These are phyloP conservation scores for Shiraia sp. DNA, from an alignment of 2,329 filamentous ascomycete species.

Conservation along the genomic window DNA sequence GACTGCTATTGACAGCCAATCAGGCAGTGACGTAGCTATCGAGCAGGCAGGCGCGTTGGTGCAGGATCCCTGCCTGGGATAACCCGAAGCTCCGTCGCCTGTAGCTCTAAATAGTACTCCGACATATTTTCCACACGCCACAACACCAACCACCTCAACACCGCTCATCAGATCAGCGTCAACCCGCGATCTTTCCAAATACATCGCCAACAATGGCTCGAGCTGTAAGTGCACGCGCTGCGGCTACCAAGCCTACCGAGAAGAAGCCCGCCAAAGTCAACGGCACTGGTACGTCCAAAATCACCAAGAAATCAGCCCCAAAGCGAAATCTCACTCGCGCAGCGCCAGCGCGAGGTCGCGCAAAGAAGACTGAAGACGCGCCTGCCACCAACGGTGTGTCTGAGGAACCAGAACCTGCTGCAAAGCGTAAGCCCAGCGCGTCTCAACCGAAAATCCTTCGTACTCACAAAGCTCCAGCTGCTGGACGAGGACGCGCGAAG, in stretches of 20 bases:
- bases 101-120: slow-evolving; percentile 8
- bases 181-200: slow-evolving; percentile 18
- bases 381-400: slow-evolving; percentile 11
- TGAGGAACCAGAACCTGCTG: slow-evolving; percentile 3
- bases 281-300: slow-evolving; percentile 35
- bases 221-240: slow-evolving; percentile 30
- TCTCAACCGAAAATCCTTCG: slow-evolving; percentile 6
- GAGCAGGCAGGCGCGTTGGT: slow-evolving; percentile 11
- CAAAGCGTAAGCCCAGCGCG: slow-evolving; percentile 11
- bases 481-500: slow-evolving; percentile 22
- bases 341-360: slow-evolving; percentile 27
- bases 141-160: slow-evolving; percentile 30
- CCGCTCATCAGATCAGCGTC: slow-evolving; percentile 12
- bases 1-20: slow-evolving; percentile 10
- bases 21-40: slow-evolving; percentile 13
- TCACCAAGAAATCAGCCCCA: slow-evolving; percentile 10
- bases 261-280: slow-evolving; percentile 33
- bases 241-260: slow-evolving; percentile 30
- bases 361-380: slow-evolving; percentile 29
- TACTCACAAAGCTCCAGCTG: slow-evolving; percentile 17
- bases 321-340: slow-evolving; percentile 14
- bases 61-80: slow-evolving; percentile 1
- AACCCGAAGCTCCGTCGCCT: slow-evolving; percentile 5
- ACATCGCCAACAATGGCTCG: slow-evolving; percentile 33
- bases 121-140: slow-evolving; percentile 25